These are phyloP conservation scores for Jackrogersella multiformis DNA, from an alignment of 495 filamentous ascomycete species.

Conservation along the genomic window DNA sequence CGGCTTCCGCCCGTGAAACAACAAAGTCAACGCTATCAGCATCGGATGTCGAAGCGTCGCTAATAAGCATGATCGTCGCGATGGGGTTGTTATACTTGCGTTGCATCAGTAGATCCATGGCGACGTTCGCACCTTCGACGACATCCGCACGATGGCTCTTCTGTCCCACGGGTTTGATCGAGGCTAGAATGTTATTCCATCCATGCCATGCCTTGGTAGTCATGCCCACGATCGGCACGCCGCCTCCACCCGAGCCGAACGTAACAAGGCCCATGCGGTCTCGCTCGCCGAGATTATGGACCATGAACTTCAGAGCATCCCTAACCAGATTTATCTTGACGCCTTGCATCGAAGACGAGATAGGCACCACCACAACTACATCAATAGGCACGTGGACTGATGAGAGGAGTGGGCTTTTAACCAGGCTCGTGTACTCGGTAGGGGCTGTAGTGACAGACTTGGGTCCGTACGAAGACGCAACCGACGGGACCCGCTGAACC, in stretches of 20 bases:
- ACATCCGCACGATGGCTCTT: constrained; percentile 97
- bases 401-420: constrained; percentile 62
- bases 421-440: constrained; percentile 80
- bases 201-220: constrained; percentile 92
- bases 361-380: constrained; percentile 95
- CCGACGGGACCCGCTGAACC: constrained; percentile 82
- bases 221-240: constrained; percentile 96
- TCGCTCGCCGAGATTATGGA: constrained; percentile 87
- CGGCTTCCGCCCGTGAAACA: constrained; percentile 95
- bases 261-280: constrained; percentile 98
- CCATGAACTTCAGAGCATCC: constrained; percentile 94
- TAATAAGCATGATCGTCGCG: constrained; percentile 95
- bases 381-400: constrained; percentile 92
- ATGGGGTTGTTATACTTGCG: constrained; percentile 96
- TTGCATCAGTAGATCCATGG: constrained; percentile 99
- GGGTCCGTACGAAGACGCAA: constrained; percentile 80
- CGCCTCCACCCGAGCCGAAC: constrained; percentile 93
- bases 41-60: constrained; percentile 98
- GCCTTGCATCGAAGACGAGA: constrained; percentile 98
- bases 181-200: constrained; percentile 87
- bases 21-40: constrained; percentile 98
- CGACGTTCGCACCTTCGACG: constrained; percentile 97
- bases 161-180: constrained; percentile 92
- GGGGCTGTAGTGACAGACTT: constrained; percentile 81
- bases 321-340: constrained; percentile 95